Evolutionary conservation across 2,329 filamentous ascomycete genomes (phyloP).

Genomic region (Verticillium tricorpus): DNA sequence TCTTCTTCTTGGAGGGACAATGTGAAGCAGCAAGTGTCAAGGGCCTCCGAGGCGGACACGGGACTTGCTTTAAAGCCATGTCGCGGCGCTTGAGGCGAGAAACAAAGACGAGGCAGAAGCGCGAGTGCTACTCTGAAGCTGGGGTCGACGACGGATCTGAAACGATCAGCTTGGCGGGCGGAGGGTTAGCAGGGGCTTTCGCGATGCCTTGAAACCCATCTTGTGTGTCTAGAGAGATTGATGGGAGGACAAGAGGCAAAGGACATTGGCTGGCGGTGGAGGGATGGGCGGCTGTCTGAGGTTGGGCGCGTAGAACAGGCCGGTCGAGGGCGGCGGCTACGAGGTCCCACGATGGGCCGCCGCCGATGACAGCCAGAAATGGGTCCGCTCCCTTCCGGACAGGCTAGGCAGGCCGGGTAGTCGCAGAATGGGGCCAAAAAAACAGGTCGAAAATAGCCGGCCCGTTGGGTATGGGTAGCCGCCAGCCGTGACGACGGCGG

Average conservation of each 20-base stretch:
- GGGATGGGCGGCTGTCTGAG: slow-evolving; percentile 43
- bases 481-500: slow-evolving; percentile 25
- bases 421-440: slow-evolving; percentile 9
- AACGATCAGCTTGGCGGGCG: slow-evolving; percentile 18
- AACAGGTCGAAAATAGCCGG: slow-evolving; percentile 25
- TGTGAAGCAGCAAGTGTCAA: slow-evolving; percentile 6
- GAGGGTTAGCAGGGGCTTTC: slow-evolving; percentile 17
- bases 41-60: slow-evolving; percentile 11
- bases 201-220: slow-evolving; percentile 45
- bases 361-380: background rate
- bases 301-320: slow-evolving; percentile 38
- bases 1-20: slow-evolving; percentile 14
- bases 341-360: slow-evolving; percentile 1
- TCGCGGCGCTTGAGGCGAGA: slow-evolving; percentile 4
- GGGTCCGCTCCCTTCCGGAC: background rate
- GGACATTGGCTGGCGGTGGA: slow-evolving; percentile 46
- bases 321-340: slow-evolving; percentile 17
- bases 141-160: slow-evolving; percentile 14
- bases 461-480: slow-evolving; percentile 25
- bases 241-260: slow-evolving; percentile 32
- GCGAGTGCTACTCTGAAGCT: slow-evolving; percentile 18
- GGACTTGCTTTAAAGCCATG: slow-evolving; percentile 14
- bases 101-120: slow-evolving; percentile 9
- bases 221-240: slow-evolving; percentile 43
- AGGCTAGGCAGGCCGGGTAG: background rate